phyloP scores from a whole-genome alignment of 352 stramenopile species.

The Phytophthora sojae region DNA sequence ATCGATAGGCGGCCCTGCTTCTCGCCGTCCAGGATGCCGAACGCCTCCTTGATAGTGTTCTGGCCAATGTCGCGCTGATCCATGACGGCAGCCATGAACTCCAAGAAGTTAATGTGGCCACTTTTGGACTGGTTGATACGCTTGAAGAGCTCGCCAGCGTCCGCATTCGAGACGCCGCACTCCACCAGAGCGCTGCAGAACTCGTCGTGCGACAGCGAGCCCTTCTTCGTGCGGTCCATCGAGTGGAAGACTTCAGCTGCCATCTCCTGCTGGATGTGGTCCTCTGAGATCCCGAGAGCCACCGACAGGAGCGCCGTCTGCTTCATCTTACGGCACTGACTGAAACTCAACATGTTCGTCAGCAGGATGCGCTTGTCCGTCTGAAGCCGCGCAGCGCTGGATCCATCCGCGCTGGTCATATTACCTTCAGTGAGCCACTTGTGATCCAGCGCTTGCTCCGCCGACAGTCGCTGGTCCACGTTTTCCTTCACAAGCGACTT shows the following conservation, averaged over 20 bases:
- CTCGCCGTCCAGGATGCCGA: conserved; percentile 90
- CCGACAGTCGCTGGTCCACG: conserved; percentile 66
- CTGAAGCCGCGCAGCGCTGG: conserved; percentile 41
- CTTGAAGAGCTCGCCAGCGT: conserved; percentile 79
- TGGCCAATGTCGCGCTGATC: conserved; percentile 90
- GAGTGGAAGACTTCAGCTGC: conserved; percentile 87
- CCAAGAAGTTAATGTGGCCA: conserved; percentile 93
- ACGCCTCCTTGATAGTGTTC: conserved; percentile 93
- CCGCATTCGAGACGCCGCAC: conserved; percentile 76
- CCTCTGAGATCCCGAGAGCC: conserved; percentile 74
- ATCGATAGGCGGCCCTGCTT: conserved; percentile 92
- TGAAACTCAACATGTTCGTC: conserved; percentile 84
- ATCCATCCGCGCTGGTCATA: conserved; percentile 17
- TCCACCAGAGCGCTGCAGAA: conserved; percentile 94
- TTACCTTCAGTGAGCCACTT: conserved; percentile 63
- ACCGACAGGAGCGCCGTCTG: conserved; percentile 78
- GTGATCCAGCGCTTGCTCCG: conserved; percentile 71
- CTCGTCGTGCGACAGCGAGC: conserved; percentile 92
- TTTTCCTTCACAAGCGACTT: conserved; percentile 85
- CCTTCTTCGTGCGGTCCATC: conserved; percentile 87
- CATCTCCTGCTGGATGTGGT: conserved; percentile 80
- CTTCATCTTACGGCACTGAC: conserved; percentile 77
- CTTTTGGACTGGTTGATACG: conserved; percentile 85
- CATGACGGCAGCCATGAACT: conserved; percentile 96
- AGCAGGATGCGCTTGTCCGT: conserved; percentile 73